Evolutionary conservation across 169 alveolate species (phyloP), one percentile per base, ranked within the genome.

Genomic region (Babesia ovata): DNA sequence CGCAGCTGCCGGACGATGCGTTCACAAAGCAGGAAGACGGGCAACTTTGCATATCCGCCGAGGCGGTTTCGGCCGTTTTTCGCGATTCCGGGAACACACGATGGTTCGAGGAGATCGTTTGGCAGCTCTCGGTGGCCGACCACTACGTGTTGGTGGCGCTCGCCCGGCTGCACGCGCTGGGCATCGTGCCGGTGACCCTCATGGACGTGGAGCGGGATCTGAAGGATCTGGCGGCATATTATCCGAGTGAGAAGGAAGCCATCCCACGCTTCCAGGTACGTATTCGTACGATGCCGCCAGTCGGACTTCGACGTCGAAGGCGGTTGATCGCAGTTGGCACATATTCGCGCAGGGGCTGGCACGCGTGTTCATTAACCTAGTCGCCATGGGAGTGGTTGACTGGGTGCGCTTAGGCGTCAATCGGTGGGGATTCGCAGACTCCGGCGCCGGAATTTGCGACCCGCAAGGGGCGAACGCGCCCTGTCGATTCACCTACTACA

Each of bases 401-500:
- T 81, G 88, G 88, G 88, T 81, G 4, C 63, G 72, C 61, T 71
- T 49, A 16, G 54, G 69, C 24, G 63, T 63, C 33, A 81, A 71
- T 48, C 59, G 76, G 70, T 59, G 71, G 21, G 78, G 71, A 21
- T 44, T 45, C 33, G 56, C 70, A 6, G 24, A 36, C 16, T 50
- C 50, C 22, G 28, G 53, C 57, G 39, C 54, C 26, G 17, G 44
- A 0, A 44, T 54, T 8, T 39, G 50, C 44, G 88, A 81, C 79
- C 57, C 65, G 19, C 76, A 63, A 12, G 88, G 85, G 29, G 21
- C 33, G 21, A 59, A 29, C 11, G 63, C 67, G 19, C 84, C 88
- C 29, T 81, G 88, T 79, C 59, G 88, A 53, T 81, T 81, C 67
- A 69, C 88, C 46, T 69, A 63, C 22, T 81, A 81, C 50, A 28